Conservation (phyloP, 2,329 filamentous ascomycete species). For the Alternaria tenuissima region DNA sequence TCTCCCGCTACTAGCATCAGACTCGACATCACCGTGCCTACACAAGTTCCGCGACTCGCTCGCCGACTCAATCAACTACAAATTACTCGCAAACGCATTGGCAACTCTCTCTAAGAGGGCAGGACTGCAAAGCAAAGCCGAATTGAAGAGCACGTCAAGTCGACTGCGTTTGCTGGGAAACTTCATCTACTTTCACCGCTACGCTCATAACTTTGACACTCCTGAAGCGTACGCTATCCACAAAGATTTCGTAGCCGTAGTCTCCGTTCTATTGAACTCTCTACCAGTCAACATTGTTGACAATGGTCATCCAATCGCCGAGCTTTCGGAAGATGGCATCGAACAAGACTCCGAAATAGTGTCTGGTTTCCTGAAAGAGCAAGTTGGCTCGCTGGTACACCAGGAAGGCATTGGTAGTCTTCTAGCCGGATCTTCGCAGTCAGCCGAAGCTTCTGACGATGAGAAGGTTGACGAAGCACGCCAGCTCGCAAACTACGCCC, state of each 20-base stretch:
- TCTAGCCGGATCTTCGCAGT: slow-evolving; percentile 56
- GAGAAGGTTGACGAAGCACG: slow-evolving; percentile 67
- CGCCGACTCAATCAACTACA: slow-evolving; percentile 61
- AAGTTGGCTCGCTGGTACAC: slow-evolving; percentile 76
- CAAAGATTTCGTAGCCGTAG: slow-evolving; percentile 63
- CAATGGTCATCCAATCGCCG: slow-evolving; percentile 49
- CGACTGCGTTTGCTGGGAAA: slow-evolving; percentile 67
- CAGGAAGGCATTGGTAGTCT: slow-evolving; percentile 75
- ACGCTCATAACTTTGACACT: slow-evolving; percentile 54
- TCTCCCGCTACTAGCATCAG: slow-evolving; percentile 44
- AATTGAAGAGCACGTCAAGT: slow-evolving; percentile 48
- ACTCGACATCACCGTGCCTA: slow-evolving; percentile 30
- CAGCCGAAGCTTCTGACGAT: slow-evolving; percentile 47
- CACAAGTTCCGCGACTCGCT: slow-evolving; percentile 48
- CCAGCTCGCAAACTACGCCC: slow-evolving; percentile 82
- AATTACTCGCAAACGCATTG: slow-evolving; percentile 51
- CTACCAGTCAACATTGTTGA: slow-evolving; percentile 65
- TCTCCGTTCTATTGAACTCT: slow-evolving; percentile 65
- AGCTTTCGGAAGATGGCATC: slow-evolving; percentile 34
- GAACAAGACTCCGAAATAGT: slow-evolving; percentile 34
- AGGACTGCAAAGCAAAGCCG: slow-evolving; percentile 36
- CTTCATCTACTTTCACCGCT: slow-evolving; percentile 66
- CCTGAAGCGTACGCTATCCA: slow-evolving; percentile 55
- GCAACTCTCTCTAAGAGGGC: slow-evolving; percentile 39
- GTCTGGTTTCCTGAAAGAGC: slow-evolving; percentile 65